Evolutionary conservation across 2,329 filamentous ascomycete genomes (phyloP), one percentile per base, ranked within the genome.

Genomic region (Exophiala spinifera): DNA sequence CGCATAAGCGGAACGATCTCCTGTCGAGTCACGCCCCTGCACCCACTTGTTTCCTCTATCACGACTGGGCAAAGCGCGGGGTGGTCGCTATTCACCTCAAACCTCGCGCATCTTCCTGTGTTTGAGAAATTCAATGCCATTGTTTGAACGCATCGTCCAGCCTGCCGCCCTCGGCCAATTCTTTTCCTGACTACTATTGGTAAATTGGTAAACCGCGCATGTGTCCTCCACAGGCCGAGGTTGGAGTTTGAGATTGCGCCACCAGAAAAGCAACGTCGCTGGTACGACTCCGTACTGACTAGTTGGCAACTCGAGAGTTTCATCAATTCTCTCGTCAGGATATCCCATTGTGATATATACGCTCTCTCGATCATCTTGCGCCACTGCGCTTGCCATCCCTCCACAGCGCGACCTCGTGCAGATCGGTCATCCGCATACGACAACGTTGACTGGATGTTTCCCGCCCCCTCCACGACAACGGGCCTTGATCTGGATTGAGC

Each of bases 401-500:
- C 46, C 23, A 25, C 42, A 25, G 13, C 21, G 19, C 20, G 20
- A n/a, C 20, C n/a, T 14, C 21, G 23, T 15, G 42, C 11, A 21
- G 42, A 44, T 44, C 42, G 11, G 28, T 21, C n/a, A 21, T 44
- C 23, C n/a, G 23, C 15, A 44, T 44, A 44, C 20, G 20, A 25
- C 28, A 21, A 21, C 23, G 20, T 23, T 44, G 42, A 44, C 42
- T 44, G 42, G 42, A 44, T 11, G 20, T 15, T 11, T 43, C 39
- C 40, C 39, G 49, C 47, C n/a, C 23, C 49, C 34, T 33, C 54
- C 40, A 13, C 14, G 3, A 25, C 54, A 39, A 39, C 57, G 53
- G 53, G 28, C 50, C 39, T 44, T 48, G 48, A 40, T 54, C 54
- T 60, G 25, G 49, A 59, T 58, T 40, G 50, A 56, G 51, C 44